phyloP scores from a whole-genome alignment of 2,329 filamentous ascomycete species.

The Aspergillus persii region DNA sequence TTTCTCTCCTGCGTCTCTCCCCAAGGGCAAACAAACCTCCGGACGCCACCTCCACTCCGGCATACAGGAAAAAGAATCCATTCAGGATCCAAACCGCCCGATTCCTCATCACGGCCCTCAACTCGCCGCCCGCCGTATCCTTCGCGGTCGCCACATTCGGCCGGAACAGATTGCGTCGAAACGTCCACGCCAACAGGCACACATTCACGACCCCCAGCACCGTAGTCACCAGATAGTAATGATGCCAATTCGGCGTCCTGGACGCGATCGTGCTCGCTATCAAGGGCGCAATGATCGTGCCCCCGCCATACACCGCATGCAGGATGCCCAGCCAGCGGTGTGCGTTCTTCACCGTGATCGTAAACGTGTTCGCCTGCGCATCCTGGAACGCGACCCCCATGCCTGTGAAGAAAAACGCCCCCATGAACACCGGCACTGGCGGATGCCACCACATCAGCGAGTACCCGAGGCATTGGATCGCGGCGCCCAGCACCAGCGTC shows the following conservation, averaged over 20 bases:
- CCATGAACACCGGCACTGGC: conserved; percentile 20
- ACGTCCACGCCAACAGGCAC: conserved; percentile 16
- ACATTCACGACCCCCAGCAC: conserved; percentile 17
- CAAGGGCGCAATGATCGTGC: conserved; percentile 21
- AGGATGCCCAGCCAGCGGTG: conserved; percentile 25
- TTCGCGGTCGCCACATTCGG: conserved; percentile 21
- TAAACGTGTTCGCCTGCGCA: conserved; percentile 24
- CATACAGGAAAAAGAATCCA: conserved; percentile 26
- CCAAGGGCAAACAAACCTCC: conserved; percentile 15
- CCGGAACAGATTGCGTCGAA: conserved; percentile 19
- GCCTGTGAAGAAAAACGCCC: conserved; percentile 24
- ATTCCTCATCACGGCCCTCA: conserved; percentile 18
- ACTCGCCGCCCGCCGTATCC: conserved; percentile 17
- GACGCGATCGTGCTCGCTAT: conserved; percentile 24
- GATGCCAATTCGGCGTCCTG: conserved; percentile 20
- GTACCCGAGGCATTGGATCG: conserved; percentile 20
- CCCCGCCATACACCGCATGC: conserved; percentile 23
- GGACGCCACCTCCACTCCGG: conserved; percentile 22
- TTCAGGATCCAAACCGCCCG: conserved; percentile 23
- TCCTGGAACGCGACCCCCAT: conserved; percentile 22
- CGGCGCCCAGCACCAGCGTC: conserved; percentile 19
- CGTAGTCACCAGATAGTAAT: conserved; percentile 21
- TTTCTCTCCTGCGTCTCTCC: too few species aligned
- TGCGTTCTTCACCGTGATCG: conserved; percentile 19
- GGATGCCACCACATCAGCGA: conserved; percentile 24